Evolutionary conservation across 2,329 filamentous ascomycete genomes (phyloP).

Genomic region (Volutella citrinella): DNA sequence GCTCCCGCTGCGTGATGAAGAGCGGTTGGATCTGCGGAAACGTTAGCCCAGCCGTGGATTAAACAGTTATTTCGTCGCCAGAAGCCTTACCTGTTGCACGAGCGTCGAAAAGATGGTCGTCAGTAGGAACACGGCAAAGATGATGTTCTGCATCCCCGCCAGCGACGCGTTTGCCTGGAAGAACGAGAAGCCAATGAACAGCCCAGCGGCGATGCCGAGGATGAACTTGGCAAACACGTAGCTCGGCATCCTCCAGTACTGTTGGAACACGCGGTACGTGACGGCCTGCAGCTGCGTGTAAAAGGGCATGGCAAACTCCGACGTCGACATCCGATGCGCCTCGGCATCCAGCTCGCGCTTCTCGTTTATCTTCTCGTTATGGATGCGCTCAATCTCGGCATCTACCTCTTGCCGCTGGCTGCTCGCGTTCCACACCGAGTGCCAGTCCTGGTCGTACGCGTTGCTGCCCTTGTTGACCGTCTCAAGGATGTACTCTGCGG

Average conservation of each 20-base stretch:
- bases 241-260: conserved; percentile 77
- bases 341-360: conserved; percentile 15
- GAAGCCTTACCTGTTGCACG: conserved; percentile 51
- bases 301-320: conserved; percentile 80
- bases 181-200: conserved; percentile 78
- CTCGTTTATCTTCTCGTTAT: conserved; percentile 41
- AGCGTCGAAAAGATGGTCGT: conserved; percentile 70
- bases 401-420: conserved; percentile 50
- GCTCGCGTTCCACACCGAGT: conserved; percentile 60
- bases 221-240: conserved; percentile 74
- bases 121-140: conserved; percentile 75
- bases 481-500: conserved; percentile 73
- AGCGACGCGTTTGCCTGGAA: conserved; percentile 52
- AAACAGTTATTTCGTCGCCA: conserved; percentile 70
- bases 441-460: conserved; percentile 56
- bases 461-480: conserved; percentile 42
- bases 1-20: conserved; percentile 68
- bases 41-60: conserved; percentile 69
- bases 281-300: conserved; percentile 61
- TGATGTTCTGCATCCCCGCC: conserved; percentile 70
- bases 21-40: conserved; percentile 64
- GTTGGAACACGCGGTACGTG: conserved; percentile 68
- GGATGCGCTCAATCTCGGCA: conserved; percentile 62
- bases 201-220: conserved; percentile 55
- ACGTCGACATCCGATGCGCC: conserved; percentile 31